Base-by-base conservation (phyloP, 148 eudicot genomes). In the Pharnaceum exiguum region DNA sequence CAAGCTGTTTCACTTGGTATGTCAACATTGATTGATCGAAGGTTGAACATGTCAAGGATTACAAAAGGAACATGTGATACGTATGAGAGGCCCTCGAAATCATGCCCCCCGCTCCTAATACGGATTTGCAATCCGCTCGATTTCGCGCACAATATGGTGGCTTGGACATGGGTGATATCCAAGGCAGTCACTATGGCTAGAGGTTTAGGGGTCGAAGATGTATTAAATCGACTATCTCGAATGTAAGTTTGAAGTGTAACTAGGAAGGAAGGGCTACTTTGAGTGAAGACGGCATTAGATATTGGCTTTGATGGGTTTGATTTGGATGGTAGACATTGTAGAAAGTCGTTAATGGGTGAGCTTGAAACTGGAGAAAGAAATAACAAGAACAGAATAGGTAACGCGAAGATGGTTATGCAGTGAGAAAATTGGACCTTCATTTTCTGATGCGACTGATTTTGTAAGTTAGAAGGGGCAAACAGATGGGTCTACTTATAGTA, bases 61-160 rank as follows among this genome's bases (percentile, higher is more conserved):
- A 67, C 57, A 45, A 73, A 73, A 0, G 72, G 69, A 7, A 13
- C 65, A 29, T 28, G 47, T 7, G 77, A 44, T 2, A 73, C 56
- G 25, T 73, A 73, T 0, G 77, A 73, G 26, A 73, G 23, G 10
- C 77, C 77, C 48, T 73, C 77, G 11, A 55, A 73, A 40, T 73
- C 77, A 33, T 73, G 77, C 1, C 77, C 77, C 2, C 77, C 77
- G 25, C 77, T 73, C 33, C 72, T 43, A 18, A 73, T 62, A 24
- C 77, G 49, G 8, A 73, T 17, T 17, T 68, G 48, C 8, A 73
- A 17, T 2, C 65, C 52, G 26, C 17, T 56, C 1, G 55, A 3
- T 18, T 58, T 57, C 4, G 77, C 73, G 9, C 77, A 73, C 11
- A 52, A 24, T 10, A 73, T 35, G 28, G 77, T 68, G 9, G 69